Base-by-base conservation (phyloP, 495 filamentous ascomycete species). In the Daldinia grandis region DNA sequence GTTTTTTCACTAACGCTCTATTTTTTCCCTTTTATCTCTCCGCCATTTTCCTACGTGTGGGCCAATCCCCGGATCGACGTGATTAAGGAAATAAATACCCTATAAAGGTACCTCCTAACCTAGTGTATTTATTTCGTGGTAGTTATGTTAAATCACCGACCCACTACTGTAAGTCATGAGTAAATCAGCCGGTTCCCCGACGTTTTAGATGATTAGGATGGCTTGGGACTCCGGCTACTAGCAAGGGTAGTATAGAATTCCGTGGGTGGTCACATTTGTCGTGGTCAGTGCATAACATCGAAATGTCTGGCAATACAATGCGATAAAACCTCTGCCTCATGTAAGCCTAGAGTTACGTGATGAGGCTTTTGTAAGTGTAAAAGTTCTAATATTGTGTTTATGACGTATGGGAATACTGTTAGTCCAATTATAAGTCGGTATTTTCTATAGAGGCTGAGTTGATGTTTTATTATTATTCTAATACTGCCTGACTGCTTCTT, bases 41-140 rank as follows among this genome's bases (percentile, higher is more conserved):
- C 25, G 15, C 49, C 25, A n/a, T 30, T 12, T 12, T 0, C 24
- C 14, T 30, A 30, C 49, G 5, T 30, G 15, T 30, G 27, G 27
- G 49, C 49, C 5, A 53, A 14, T 30, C 49, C 49, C 49, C 49
- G 27, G 49, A 53, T 53, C 49, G 49, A 30, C 49, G 25, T 53
- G 27, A 5, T 24, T 28, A 27, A 5, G 24, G 8, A 28, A 30
- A 30, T 53, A 53, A 1, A 5, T 53, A n/a, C 25, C n/a, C n/a
- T n/a, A n/a, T n/a, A n/a, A n/a, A n/a, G n/a, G n/a, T n/a, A n/a
- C n/a, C n/a, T n/a, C n/a, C n/a, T n/a, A n/a, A n/a, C n/a, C 19
- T 21, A 50, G 15, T 50, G 2, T 40, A 21, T 8, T 47, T 24
- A 24, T 21, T 47, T 47, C 17, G 8, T 24, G 19, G 42, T 47